Conservation (phyloP, 257 asterid species). For the Solanum commersonii region DNA sequence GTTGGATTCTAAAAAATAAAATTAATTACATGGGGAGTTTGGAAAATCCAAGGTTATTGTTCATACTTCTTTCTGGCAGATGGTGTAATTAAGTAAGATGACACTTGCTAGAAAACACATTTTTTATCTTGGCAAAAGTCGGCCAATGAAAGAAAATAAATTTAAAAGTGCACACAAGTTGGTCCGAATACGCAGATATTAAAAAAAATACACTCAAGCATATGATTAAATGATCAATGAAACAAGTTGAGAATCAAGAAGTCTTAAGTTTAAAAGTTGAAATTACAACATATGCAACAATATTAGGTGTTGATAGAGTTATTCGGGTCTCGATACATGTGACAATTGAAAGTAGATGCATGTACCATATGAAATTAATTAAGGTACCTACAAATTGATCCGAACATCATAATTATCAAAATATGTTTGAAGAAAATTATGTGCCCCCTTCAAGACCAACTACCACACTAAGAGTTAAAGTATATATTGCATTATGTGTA, state of each 20-base stretch:
- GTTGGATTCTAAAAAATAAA: not conserved
- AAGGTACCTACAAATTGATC: rapidly evolving
- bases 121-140: not conserved
- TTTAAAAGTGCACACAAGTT: not conserved
- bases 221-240: not conserved
- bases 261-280: not conserved
- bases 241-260: not conserved
- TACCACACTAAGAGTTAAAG: not conserved
- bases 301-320: not conserved
- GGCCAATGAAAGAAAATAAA: not conserved
- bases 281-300: not conserved
- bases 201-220: too few relatives aligned
- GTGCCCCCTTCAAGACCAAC: not conserved
- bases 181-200: not conserved
- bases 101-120: not conserved
- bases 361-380: not conserved
- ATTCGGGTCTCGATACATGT: not conserved
- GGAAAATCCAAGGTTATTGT: not conserved
- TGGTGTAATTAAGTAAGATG: not conserved
- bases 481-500: not conserved
- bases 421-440: not conserved
- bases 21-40: not conserved
- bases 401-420: not conserved
- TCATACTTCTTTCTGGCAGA: not conserved
- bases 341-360: not conserved